phyloP scores from a whole-genome alignment of 805 yeast species.

The Candida jianshihensis region DNA sequence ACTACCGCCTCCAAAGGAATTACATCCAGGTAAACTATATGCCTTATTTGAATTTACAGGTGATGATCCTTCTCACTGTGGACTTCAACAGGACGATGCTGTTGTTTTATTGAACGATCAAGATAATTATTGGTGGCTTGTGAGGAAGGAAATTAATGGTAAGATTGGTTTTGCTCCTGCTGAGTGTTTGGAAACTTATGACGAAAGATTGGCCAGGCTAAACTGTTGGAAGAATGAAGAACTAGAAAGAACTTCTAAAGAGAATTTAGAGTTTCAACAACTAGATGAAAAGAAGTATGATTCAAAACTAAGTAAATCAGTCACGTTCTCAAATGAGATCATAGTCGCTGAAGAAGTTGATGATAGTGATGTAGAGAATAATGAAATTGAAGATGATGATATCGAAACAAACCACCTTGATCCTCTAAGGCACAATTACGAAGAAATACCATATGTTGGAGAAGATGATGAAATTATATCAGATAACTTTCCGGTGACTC shows the following conservation, averaged over 20 bases:
- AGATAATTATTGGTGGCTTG: slow-evolving; percentile 97
- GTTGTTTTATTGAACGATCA: slow-evolving; percentile 79
- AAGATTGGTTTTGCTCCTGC: slow-evolving; percentile 95
- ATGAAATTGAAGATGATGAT: slow-evolving; percentile 1
- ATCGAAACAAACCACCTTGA: neutral
- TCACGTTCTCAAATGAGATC: slow-evolving; percentile 17
- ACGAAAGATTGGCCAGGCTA: slow-evolving; percentile 83
- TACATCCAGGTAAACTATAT: slow-evolving; percentile 77
- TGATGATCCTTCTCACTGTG: slow-evolving; percentile 89
- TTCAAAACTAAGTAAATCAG: slow-evolving; percentile 12
- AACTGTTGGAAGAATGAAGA: slow-evolving; percentile 92
- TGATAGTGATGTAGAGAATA: slow-evolving; percentile 21
- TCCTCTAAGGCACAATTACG: neutral
- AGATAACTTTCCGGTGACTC: slow-evolving; percentile 18
- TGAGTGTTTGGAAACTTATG: slow-evolving; percentile 85
- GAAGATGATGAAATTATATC: slow-evolving; percentile 15
- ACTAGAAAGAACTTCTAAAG: slow-evolving; percentile 16
- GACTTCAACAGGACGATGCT: slow-evolving; percentile 71
- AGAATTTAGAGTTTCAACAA: slow-evolving; percentile 3
- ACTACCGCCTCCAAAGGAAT: slow-evolving; percentile 61
- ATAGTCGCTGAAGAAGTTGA: slow-evolving; percentile 4
- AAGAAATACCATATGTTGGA: slow-evolving; percentile 10
- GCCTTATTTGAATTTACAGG: slow-evolving; percentile 86
- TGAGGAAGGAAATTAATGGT: slow-evolving; percentile 49
- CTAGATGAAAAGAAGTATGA: slow-evolving; percentile 2